phyloP scores from a whole-genome alignment of 352 stramenopile species.

The Globisporangium abappressorium region DNA sequence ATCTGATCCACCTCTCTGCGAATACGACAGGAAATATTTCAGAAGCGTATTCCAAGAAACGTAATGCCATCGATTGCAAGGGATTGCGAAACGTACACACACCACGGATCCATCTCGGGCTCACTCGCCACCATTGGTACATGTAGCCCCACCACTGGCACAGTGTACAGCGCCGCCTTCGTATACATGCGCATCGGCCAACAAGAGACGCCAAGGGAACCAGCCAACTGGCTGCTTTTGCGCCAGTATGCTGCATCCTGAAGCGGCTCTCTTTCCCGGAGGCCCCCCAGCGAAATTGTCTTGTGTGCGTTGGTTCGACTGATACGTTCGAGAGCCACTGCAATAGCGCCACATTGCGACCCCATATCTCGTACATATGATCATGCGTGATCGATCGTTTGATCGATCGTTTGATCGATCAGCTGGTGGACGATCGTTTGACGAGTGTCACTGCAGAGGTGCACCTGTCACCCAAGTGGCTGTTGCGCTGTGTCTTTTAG shows the following conservation, averaged over 20 bases:
- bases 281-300: background rate
- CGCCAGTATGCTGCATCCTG: background rate
- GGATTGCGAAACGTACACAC: background rate
- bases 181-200: background rate
- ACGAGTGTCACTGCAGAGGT: background rate
- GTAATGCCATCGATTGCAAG: background rate
- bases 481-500: background rate
- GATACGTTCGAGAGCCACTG: background rate
- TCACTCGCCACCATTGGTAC: background rate
- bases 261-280: background rate
- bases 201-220: background rate
- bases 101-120: background rate
- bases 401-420: background rate
- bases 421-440: background rate
- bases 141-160: background rate
- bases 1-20: background rate
- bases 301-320: background rate
- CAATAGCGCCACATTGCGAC: background rate
- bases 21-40: background rate
- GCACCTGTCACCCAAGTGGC: background rate
- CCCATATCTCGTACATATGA: background rate
- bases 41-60: background rate
- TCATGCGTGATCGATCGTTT: background rate
- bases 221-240: slow-evolving; percentile 1
- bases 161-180: background rate